Evolutionary conservation across 2,329 filamentous ascomycete genomes (phyloP).

Genomic region (Fusarium stilboides): DNA sequence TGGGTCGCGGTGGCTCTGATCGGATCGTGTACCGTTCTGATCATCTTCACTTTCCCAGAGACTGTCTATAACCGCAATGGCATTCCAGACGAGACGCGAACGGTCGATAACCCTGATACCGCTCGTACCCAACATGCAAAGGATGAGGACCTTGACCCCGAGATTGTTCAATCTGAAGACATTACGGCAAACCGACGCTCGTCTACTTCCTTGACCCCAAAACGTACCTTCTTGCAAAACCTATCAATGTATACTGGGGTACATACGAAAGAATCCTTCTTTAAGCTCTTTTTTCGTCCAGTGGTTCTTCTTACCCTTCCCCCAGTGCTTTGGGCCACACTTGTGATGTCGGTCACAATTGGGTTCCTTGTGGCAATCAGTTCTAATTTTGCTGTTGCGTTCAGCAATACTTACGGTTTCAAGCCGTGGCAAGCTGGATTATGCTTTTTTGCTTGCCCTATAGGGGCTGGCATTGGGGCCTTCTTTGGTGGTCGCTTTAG

Average conservation of each 20-base stretch:
- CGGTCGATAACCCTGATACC: no score
- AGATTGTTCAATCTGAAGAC: constrained; percentile 20
- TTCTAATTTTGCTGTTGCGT: constrained; percentile 66
- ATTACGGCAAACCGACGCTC: constrained; percentile 4
- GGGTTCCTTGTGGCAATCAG: constrained; percentile 70
- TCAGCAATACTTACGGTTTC: constrained; percentile 60
- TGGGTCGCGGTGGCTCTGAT: constrained; percentile 66
- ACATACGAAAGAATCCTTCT: constrained; percentile 63
- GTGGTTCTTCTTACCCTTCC: constrained; percentile 66
- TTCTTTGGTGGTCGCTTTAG: constrained; percentile 64
- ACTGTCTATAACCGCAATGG: constrained; percentile 59
- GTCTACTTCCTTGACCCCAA: not conserved
- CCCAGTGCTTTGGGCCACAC: constrained; percentile 68
- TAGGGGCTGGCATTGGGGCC: constrained; percentile 66
- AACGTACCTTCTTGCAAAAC: constrained; percentile 28
- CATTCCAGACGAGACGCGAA: no score
- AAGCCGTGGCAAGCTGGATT: constrained; percentile 64
- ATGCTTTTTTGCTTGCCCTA: constrained; percentile 64
- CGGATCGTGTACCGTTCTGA: constrained; percentile 62
- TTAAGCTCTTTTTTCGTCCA: constrained; percentile 65
- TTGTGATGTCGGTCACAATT: constrained; percentile 69
- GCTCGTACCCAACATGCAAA: constrained; percentile 41
- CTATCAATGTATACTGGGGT: constrained; percentile 59
- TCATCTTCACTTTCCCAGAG: constrained; percentile 69
- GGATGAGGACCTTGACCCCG: constrained; percentile 19